A percentile compares a stretch with the other conserved stretches of the same genome.
Evolutionary conservation across 1,284 basidiomycete genomes (phyloP).

Genomic region (Cystobasidium pallidum): DNA sequence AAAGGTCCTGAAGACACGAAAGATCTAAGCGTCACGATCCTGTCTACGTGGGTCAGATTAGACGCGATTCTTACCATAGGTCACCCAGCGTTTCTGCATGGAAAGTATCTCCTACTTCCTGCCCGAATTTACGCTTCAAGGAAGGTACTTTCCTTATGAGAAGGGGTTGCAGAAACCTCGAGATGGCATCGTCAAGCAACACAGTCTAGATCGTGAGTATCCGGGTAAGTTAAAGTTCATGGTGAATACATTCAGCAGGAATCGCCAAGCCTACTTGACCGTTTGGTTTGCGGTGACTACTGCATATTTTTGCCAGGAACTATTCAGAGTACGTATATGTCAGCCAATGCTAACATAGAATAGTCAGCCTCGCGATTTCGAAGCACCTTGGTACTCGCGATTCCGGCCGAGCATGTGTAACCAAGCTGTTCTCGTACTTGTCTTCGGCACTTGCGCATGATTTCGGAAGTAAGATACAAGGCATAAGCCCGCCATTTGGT

Average conservation of each 20-base stretch:
- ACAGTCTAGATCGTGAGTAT: slow-evolving; percentile 65
- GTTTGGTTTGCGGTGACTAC: slow-evolving; percentile 86
- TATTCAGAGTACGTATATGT: slow-evolving; percentile 27
- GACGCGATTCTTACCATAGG: slow-evolving; percentile 67
- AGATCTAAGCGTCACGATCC: background rate
- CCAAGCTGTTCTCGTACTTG: slow-evolving; percentile 73
- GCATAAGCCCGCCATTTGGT: slow-evolving; percentile 86
- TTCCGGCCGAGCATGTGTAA: slow-evolving; percentile 95
- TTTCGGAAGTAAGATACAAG: slow-evolving; percentile 80
- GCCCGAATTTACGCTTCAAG: slow-evolving; percentile 91
- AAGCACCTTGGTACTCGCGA: slow-evolving; percentile 85
- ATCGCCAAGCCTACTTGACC: slow-evolving; percentile 58
- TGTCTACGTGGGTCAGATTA: background rate
- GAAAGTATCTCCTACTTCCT: slow-evolving; percentile 81
- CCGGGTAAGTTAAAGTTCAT: background rate
- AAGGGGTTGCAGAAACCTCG: slow-evolving; percentile 76
- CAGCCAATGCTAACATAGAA: slow-evolving; percentile 46
- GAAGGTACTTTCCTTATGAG: slow-evolving; percentile 94
- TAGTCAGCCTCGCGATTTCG: slow-evolving; percentile 6
- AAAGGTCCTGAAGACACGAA: slow-evolving; percentile 55
- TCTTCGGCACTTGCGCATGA: slow-evolving; percentile 74
- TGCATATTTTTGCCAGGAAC: slow-evolving; percentile 67
- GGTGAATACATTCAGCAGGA: background rate
- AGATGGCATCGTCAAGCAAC: slow-evolving; percentile 74
- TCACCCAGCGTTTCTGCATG: slow-evolving; percentile 86